A percentile compares a stretch with the other conserved stretches of the same genome.
Evolutionary conservation across 805 yeast genomes (phyloP).

Genomic region (Saturnispora hagleri): DNA sequence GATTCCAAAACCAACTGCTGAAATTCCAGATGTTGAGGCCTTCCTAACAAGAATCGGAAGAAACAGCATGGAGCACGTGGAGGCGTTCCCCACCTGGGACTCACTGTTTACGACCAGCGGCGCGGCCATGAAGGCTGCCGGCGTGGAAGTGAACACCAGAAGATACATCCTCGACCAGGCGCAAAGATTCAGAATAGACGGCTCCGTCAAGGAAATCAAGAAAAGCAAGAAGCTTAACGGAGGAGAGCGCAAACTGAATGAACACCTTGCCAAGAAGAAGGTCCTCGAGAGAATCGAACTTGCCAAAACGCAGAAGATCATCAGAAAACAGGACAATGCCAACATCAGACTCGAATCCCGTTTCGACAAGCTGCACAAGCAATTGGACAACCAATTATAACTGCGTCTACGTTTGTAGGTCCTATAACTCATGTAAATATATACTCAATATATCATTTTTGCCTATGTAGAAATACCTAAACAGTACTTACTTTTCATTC

Average conservation of each 20-base stretch:
- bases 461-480: not conserved
- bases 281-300: conserved; percentile 41
- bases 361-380: conserved; percentile 21
- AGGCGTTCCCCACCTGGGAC: conserved; percentile 64
- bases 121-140: conserved; percentile 56
- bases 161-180: conserved; percentile 67
- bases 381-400: conserved; percentile 6
- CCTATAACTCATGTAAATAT: not conserved
- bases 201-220: conserved; percentile 22
- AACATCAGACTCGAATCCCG: conserved; percentile 12
- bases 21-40: conserved; percentile 59
- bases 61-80: conserved; percentile 55
- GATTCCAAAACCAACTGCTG: conserved; percentile 42
- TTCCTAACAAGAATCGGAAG: conserved; percentile 79
- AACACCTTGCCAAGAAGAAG: conserved; percentile 50
- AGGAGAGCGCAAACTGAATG: conserved; percentile 75
- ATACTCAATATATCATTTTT: not conserved
- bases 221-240: conserved; percentile 56
- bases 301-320: conserved; percentile 25
- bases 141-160: conserved; percentile 65
- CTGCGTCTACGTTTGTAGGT: no score
- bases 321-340: conserved; percentile 16
- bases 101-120: conserved; percentile 52
- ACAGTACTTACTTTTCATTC: not conserved
- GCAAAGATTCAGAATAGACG: conserved; percentile 51